Conservation (phyloP, 345 rosid genomes). For the Acer negundo region DNA sequence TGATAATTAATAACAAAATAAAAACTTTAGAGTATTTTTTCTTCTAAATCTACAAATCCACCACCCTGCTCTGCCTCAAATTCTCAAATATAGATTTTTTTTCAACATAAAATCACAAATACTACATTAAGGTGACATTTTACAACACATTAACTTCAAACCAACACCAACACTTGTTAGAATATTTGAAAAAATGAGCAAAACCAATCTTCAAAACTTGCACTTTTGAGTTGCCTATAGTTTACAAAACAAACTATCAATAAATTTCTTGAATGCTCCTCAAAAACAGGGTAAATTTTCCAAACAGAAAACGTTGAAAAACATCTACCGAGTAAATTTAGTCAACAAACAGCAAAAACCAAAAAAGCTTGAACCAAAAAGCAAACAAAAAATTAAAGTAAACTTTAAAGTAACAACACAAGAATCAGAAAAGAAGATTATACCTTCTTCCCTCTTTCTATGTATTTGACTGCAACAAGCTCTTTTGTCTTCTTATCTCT, state of each 20-base stretch:
- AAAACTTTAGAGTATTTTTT: background rate
- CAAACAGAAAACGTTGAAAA: too few species aligned
- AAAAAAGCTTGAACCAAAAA: background rate
- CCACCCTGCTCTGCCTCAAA: background rate
- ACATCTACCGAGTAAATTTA: too few species aligned
- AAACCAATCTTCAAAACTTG: background rate
- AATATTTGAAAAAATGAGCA: background rate
- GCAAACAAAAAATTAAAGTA: too few species aligned
- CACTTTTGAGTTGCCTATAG: background rate
- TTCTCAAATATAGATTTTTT: too few species aligned
- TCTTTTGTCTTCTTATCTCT: slow-evolving; percentile 80
- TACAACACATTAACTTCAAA: background rate
- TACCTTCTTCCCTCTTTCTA: slow-evolving; percentile 95
- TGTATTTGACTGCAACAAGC: slow-evolving; percentile 91
- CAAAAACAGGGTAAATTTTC: background rate
- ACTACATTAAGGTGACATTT: background rate
- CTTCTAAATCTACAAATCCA: background rate
- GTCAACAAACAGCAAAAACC: background rate
- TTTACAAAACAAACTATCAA: background rate
- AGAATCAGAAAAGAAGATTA: background rate
- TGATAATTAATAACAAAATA: background rate
- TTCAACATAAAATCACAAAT: background rate
- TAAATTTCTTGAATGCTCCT: background rate
- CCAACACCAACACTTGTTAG: background rate
- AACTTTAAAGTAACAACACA: too few species aligned